phyloP scores from a whole-genome alignment of 805 yeast species.

The Barnettozyma vustinii region DNA sequence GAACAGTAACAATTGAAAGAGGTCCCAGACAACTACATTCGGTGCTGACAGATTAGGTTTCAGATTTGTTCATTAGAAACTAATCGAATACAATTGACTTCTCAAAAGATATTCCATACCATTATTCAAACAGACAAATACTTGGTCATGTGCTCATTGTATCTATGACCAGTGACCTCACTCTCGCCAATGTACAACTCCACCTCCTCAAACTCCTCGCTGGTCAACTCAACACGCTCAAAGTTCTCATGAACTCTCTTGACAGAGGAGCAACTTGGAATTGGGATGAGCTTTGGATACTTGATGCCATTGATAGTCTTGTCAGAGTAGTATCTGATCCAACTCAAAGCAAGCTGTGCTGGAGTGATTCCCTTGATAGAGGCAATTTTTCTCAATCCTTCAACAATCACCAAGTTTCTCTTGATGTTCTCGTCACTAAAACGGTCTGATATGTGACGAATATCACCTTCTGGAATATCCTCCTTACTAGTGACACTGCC shows the following conservation, averaged over 20 bases:
- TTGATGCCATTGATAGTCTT: constrained; percentile 22
- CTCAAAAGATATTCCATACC: too few relatives aligned
- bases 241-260: constrained; percentile 60
- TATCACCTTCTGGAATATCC: constrained; percentile 52
- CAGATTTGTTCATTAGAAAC: too few relatives aligned
- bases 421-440: constrained; percentile 53
- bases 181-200: constrained; percentile 38
- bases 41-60: too few relatives aligned
- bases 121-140: constrained; percentile 8
- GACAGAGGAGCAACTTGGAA: constrained; percentile 69
- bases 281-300: constrained; percentile 60
- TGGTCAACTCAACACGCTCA: constrained; percentile 40
- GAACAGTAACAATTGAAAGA: too few relatives aligned
- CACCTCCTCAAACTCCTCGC: constrained; percentile 52
- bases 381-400: constrained; percentile 47
- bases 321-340: constrained; percentile 43
- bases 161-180: constrained; percentile 54
- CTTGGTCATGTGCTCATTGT: constrained; percentile 28
- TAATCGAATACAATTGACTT: too few relatives aligned
- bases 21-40: too few relatives aligned
- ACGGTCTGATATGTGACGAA: constrained; percentile 46
- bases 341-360: constrained; percentile 69
- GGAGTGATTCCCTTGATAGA: constrained; percentile 39
- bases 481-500: constrained; percentile 45
- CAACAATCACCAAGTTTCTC: constrained; percentile 49